Evolutionary conservation across 768 basidiomycete genomes (phyloP).

Genomic region (Phaeotremella fagi): DNA sequence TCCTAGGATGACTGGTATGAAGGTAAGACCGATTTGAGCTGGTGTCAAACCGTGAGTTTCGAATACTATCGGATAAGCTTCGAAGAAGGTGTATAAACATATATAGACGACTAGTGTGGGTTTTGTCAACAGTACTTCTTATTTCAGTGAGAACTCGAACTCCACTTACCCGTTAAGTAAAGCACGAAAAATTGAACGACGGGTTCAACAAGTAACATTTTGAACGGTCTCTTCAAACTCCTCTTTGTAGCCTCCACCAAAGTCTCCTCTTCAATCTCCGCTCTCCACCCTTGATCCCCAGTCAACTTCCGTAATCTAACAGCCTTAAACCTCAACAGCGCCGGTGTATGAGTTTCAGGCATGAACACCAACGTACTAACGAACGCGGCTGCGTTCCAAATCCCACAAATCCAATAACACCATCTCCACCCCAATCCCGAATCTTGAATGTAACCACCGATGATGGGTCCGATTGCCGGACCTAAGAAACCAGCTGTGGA

Average conservation of each 20-base stretch:
- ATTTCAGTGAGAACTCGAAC: background rate
- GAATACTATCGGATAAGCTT: slow-evolving; percentile 25
- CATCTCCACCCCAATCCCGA: slow-evolving; percentile 20
- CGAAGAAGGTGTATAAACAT: slow-evolving; percentile 22
- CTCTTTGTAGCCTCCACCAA: slow-evolving; percentile 13
- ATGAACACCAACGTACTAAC: slow-evolving; percentile 17
- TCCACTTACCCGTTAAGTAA: slow-evolving; percentile 21
- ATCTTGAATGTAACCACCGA: slow-evolving; percentile 18
- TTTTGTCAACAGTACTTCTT: background rate
- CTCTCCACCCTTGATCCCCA: slow-evolving; percentile 20
- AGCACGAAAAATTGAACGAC: slow-evolving; percentile 23
- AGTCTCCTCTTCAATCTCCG: slow-evolving; percentile 23
- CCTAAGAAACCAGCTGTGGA: slow-evolving; percentile 22
- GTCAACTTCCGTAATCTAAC: slow-evolving; percentile 8
- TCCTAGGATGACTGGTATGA: slow-evolving; percentile 25
- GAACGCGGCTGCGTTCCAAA: slow-evolving; percentile 21
- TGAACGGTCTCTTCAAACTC: slow-evolving; percentile 17
- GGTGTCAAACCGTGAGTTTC: slow-evolving; percentile 11
- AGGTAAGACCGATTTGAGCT: slow-evolving; percentile 16
- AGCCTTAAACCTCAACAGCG: slow-evolving; percentile 27
- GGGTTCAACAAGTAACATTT: slow-evolving; percentile 22
- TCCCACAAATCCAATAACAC: slow-evolving; percentile 25
- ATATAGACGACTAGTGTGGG: slow-evolving; percentile 20
- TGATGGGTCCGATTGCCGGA: slow-evolving; percentile 22
- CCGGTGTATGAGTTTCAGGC: slow-evolving; percentile 22